These are phyloP conservation scores for Chenopodium suecicum DNA, from an alignment of 148 eudicot genomes.

Conservation along the genomic window DNA sequence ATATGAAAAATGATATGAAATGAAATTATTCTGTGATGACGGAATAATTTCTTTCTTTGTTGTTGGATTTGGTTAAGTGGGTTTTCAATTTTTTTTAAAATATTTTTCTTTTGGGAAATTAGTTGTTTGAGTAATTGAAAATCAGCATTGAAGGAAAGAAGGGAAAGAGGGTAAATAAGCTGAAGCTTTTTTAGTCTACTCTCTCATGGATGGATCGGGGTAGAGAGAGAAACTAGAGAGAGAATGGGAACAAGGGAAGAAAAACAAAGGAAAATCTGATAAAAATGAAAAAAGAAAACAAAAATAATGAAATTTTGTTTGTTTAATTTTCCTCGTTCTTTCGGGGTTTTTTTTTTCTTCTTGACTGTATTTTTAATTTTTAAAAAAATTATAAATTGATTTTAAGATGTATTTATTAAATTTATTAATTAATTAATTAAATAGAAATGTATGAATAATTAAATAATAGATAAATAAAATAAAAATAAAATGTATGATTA, in stretches of 20 bases:
- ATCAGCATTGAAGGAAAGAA: not conserved
- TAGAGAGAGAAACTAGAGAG: not conserved
- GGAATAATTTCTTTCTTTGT: too few relatives aligned
- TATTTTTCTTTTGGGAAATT: too few relatives aligned
- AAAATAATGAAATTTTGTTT: not conserved
- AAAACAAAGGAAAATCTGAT: not conserved
- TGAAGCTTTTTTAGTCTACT: conserved; percentile 8
- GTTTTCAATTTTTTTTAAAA: too few relatives aligned
- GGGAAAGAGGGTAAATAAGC: not conserved
- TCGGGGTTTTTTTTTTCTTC: too few relatives aligned
- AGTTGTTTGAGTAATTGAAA: too few relatives aligned
- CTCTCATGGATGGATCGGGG: conserved; percentile 24
- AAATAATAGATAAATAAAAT: too few relatives aligned
- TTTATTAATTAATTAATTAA: not conserved
- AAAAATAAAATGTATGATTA: not conserved
- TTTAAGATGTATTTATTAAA: not conserved
- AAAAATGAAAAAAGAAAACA: not conserved
- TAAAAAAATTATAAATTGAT: not conserved
- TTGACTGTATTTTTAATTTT: not conserved
- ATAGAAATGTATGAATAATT: too few relatives aligned
- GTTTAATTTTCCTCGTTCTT: not conserved
- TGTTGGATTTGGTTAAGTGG: too few relatives aligned
- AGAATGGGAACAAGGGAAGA: not conserved
- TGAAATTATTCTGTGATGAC: too few relatives aligned
- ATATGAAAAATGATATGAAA: too few relatives aligned